Base-by-base conservation (phyloP, 306 rosid species). In the Rosa chinensis region DNA sequence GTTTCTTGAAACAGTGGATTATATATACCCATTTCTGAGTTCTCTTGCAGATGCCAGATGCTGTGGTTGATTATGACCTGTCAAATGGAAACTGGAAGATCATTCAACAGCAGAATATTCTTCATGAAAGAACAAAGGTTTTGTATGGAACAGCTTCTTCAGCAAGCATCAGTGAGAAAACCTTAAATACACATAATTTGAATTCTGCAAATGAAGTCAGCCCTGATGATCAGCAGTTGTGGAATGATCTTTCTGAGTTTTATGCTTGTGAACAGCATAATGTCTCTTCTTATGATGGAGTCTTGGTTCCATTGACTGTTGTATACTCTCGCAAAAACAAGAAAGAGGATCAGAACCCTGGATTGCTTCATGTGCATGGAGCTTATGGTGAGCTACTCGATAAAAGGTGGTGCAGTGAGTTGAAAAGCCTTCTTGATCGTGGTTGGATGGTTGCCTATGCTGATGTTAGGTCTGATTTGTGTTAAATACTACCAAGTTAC, bases 361-460 rank as follows among this genome's bases (percentile, higher is more conserved):
- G 97, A 20, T 80, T 95, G 84, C 90, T 95, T 77, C 96, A 85
- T 67, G 98, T 88, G 23, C 98, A 95, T 81, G 99, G 99, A 85
- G 87, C 99, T 76, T 95, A 90, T 73, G 91, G 98, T 67, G 98
- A 95, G 88, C 82, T 89, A 70, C 97, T 93, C 4, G 99, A 95
- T 80, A 93, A 95, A 86, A 79, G 93, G 78, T 95, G 99, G 99
- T 85, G 79, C 47, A 86, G 92, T 74, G 96, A 93, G 83, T 78
- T 89, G 84, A 95, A 95, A 89, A 90, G 99, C 87, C 97, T 95
- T 82, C 91, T 95, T 47, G 98, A 93, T 87, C 96, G 94, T 67
- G 98, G 99, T 67, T 95, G 97, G 98, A 78, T 90, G 37, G 50
- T 95, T 79, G 94, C 99, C 28, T 93, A 88, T 86, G 99, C 99